Percentiles rank a stretch among this genome's conserved stretches.
Evolutionary conservation across 1,284 basidiomycete species (phyloP).

Genomic region (Apiotrichum gamsii): DNA sequence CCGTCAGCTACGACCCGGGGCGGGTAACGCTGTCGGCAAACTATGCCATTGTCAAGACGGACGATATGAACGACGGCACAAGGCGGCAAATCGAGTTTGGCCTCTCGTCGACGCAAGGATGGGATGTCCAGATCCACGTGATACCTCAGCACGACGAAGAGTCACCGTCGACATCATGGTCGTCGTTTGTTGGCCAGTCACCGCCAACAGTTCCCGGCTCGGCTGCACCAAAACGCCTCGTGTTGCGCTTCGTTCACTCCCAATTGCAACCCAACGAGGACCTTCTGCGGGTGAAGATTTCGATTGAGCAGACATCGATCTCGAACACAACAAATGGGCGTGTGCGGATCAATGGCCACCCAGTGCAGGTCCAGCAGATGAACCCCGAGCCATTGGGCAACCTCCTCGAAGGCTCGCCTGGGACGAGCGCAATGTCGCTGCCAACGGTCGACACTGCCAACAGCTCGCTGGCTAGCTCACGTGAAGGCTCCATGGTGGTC

Average conservation of each 20-base stretch:
- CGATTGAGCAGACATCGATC: slow-evolving; percentile 67
- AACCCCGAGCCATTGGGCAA: slow-evolving; percentile 10
- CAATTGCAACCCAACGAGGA: slow-evolving; percentile 55
- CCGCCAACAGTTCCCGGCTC: slow-evolving; percentile 41
- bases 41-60: slow-evolving; percentile 70
- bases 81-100: slow-evolving; percentile 70
- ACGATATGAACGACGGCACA: slow-evolving; percentile 49
- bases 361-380: slow-evolving; percentile 57
- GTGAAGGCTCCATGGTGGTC: slow-evolving; percentile 13
- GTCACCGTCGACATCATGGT: slow-evolving; percentile 60
- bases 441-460: slow-evolving; percentile 30
- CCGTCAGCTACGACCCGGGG: slow-evolving; percentile 68
- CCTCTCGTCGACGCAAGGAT: slow-evolving; percentile 71
- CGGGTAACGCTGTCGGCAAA: slow-evolving; percentile 76
- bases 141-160: slow-evolving; percentile 63
- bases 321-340: slow-evolving; percentile 33
- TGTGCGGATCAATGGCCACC: slow-evolving; percentile 75
- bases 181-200: slow-evolving; percentile 57
- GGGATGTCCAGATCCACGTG: slow-evolving; percentile 73
- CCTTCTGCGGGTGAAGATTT: slow-evolving; percentile 68
- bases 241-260: slow-evolving; percentile 66
- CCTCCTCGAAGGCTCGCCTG: slow-evolving; percentile 38
- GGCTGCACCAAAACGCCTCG: slow-evolving; percentile 55
- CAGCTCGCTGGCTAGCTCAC: slow-evolving; percentile 15
- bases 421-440: slow-evolving; percentile 37